Evolutionary conservation across 345 rosid species (phyloP), one percentile per base, ranked within the genome.

Genomic region (Dovyalis caffra): DNA sequence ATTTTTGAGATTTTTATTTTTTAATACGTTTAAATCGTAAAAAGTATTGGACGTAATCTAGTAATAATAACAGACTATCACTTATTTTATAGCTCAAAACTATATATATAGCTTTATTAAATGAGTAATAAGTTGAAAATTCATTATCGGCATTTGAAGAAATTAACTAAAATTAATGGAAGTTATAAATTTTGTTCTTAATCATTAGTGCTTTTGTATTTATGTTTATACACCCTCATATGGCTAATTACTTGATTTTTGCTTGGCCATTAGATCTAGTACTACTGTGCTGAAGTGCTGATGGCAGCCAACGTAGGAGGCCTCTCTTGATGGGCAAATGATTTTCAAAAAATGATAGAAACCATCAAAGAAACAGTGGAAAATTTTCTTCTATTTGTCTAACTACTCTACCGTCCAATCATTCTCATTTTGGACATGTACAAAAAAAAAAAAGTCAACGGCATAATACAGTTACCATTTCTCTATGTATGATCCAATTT

Each of bases 341-440:
- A 43, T 6, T 16, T 21, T 29, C 1, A 18, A 47, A 18, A 5
- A 18, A 9, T 23, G 25, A 2, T 14, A 51, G 25, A 33, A 29
- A 34, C 33, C 23, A 40, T 11, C 26, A 47, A n/a, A 45, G 43
- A 16, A 77, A 34, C 34, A 20, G 38, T 28, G 73, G 26, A 77
- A 70, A 43, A 28, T 29, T 49, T 79, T 64, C 57, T 66, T 33
- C 43, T 6, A 11, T 45, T 65, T 77, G 35, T 67, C 76, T 82
- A 77, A 79, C 90, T 35, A 81, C 84, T 68, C 74, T 75, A 77
- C 86, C 88, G 82, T 34, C 87, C 88, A 78, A 78, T 85, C 64
- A 72, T 78, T 35, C 32, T 70, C 80, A n/a, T 3, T 31, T 31
- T 56, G 37, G 53, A 74, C 70, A 23, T 49, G 8, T 16, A 70